These are phyloP conservation scores for Planoprotostelium fungivorum DNA, from an alignment of 78 protist species.

Conservation along the genomic window DNA sequence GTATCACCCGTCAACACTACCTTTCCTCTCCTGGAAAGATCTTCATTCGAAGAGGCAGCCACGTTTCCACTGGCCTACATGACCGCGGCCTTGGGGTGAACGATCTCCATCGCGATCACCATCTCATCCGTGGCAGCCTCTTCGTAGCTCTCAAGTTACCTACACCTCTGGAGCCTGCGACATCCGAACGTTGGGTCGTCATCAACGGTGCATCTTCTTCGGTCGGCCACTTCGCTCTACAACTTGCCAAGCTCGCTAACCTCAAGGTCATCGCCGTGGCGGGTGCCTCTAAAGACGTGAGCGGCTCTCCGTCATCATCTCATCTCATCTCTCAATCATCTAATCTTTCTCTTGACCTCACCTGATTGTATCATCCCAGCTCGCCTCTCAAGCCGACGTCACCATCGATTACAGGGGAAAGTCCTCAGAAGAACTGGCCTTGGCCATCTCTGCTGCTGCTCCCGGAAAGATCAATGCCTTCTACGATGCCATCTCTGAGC, in stretches of 20 bases:
- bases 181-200: not conserved
- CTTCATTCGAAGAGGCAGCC: not conserved
- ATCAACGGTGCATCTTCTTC: not conserved
- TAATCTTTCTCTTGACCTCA: too few species aligned
- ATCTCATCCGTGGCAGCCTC: not conserved
- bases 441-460: not conserved
- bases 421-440: not conserved
- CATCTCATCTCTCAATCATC: not conserved
- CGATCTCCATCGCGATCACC: not conserved
- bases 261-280: not conserved
- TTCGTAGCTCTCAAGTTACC: not conserved
- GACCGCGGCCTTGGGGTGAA: not conserved
- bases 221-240: not conserved
- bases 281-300: not conserved
- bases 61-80: not conserved
- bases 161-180: not conserved
- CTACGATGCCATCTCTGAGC: not conserved
- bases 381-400: not conserved
- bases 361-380: too few species aligned
- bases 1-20: not conserved
- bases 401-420: not conserved
- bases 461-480: not conserved
- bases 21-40: not conserved
- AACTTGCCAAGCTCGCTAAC: not conserved
- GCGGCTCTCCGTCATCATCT: not conserved